Evolutionary conservation across 305 asterid species (phyloP), one percentile per base, ranked within the genome.

Genomic region (Fraxinus nigra): DNA sequence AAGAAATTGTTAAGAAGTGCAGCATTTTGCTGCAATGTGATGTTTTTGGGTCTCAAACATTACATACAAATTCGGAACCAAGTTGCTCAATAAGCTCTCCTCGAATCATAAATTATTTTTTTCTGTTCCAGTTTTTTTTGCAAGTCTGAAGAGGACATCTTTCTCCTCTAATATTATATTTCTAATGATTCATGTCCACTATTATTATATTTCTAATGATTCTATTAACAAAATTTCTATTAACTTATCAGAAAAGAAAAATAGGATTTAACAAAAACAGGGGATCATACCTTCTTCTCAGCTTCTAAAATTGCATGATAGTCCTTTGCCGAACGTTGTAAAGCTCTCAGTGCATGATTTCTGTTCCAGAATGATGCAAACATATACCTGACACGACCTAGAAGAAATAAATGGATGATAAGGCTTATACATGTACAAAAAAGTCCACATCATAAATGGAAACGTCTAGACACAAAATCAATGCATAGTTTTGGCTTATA

Each of bases 321-420:
- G 85, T 89, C 88, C 87, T 90, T 91, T 9, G 85, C 89, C 40
- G 90, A 85, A 76, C 92, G 93, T 83, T 91, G 97, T 84, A 96
- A 86, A 81, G 91, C 91, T 87, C 90, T 88, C 85, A 94, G 84
- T n/a, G 94, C 89, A 65, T 94, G 89, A 86, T 93, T 96, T 91
- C 99, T 87, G 81, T 96, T 96, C 98, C 99, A 96, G 89, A 96
- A 96, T 83, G 99, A 96, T 51, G 99, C 98, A 87, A 96, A 96
- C 87, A 92, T 94, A 89, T 96, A 96, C 85, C 98, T 92, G 82
- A 96, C 94, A 86, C 97, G 90, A 86, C 99, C 99, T 96, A 92
- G 86, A 87, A 87, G 72, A 86, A 82, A 83, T 76, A 82, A 73
- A 83, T 33, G 46, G 59, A 73, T 48, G 74, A 61, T 80, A 48